Conservation (phyloP, 345 rosid genomes). For the Mallotus nudiflorus region DNA sequence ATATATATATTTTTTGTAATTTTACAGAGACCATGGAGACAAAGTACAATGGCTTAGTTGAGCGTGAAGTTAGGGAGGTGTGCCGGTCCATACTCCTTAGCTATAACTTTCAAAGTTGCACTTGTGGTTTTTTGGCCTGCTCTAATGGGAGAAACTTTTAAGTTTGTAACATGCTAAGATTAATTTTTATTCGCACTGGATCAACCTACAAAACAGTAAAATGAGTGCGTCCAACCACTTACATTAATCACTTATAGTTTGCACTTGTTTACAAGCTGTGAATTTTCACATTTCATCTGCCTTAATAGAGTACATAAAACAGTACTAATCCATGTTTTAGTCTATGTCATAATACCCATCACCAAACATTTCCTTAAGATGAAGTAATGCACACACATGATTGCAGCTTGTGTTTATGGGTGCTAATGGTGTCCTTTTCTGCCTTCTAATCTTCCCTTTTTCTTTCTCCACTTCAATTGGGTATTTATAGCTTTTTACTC, state of each 20-base stretch:
- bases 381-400: not conserved
- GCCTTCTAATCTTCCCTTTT: not conserved
- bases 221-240: too few relatives aligned
- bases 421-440: not conserved
- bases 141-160: too few relatives aligned
- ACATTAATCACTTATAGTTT: too few relatives aligned
- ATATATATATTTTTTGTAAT: too few relatives aligned
- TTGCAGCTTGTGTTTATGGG: not conserved
- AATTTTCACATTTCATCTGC: not conserved
- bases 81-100: not conserved
- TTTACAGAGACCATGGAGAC: too few relatives aligned
- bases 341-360: too few relatives aligned
- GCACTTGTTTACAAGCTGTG: not conserved
- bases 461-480: not conserved
- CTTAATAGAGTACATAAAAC: not conserved
- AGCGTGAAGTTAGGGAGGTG: slow-evolving; percentile 19
- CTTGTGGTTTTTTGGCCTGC: too few relatives aligned
- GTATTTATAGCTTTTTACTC: not conserved
- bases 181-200: too few relatives aligned
- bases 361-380: not conserved
- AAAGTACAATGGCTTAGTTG: not conserved
- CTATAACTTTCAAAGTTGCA: too few relatives aligned
- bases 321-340: too few relatives aligned
- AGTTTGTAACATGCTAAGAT: too few relatives aligned
- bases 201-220: not conserved